phyloP scores from a whole-genome alignment of 495 filamentous ascomycete genomes.

The Aspergillus sparsus region DNA sequence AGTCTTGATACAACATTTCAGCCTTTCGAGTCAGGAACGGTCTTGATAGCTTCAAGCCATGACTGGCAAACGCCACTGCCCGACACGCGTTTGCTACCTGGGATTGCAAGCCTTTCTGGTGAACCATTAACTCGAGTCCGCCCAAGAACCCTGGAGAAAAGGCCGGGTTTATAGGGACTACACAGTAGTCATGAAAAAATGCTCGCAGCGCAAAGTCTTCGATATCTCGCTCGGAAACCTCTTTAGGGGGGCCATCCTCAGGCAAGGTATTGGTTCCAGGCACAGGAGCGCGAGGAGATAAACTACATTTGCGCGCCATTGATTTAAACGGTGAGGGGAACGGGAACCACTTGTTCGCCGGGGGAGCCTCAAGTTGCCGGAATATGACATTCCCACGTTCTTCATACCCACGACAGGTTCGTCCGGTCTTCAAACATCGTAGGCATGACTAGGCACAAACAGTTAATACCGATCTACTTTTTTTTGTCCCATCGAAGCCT shows the following conservation, averaged over 20 bases:
- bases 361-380: conserved; percentile 26
- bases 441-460: conserved; percentile 29
- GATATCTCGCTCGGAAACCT: conserved; percentile 22
- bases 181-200: conserved; percentile 37
- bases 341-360: background rate
- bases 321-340: conserved; percentile 14
- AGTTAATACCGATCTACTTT: background rate
- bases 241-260: conserved; percentile 24
- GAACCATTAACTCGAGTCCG: conserved; percentile 30
- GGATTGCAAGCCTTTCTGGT: conserved; percentile 23
- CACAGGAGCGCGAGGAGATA: conserved; percentile 24
- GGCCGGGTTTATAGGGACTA: conserved; percentile 23
- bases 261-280: conserved; percentile 25
- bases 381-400: conserved; percentile 22
- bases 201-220: conserved; percentile 30
- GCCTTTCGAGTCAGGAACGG: conserved; percentile 27
- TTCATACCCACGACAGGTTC: conserved; percentile 36
- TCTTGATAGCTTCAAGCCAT: conserved; percentile 29
- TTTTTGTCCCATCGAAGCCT: background rate
- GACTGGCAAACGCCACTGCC: conserved; percentile 29
- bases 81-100: conserved; percentile 32
- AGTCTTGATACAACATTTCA: conserved; percentile 28
- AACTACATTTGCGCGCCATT: conserved; percentile 33
- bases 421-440: conserved; percentile 32
- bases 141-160: conserved; percentile 31